These are phyloP conservation scores for Petrea volubilis DNA, from an alignment of 257 asterid species.

Conservation along the genomic window DNA sequence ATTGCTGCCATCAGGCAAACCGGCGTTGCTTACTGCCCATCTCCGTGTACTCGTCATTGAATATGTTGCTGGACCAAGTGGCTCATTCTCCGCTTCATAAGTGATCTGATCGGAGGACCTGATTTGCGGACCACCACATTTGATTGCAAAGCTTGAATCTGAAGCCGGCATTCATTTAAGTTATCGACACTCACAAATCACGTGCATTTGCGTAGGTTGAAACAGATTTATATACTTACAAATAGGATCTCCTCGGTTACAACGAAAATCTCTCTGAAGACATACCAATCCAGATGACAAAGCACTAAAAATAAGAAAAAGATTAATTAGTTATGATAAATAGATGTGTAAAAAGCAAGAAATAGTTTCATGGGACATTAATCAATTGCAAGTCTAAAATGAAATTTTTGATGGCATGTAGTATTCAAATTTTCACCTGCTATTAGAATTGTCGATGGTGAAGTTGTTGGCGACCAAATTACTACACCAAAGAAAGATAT, in stretches of 20 bases:
- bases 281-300: conserved; percentile 69
- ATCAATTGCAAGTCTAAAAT: neutral
- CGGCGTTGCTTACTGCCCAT: conserved; percentile 88
- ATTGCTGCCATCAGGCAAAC: conserved; percentile 37
- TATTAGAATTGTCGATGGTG: conserved; percentile 39
- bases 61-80: conserved; percentile 77
- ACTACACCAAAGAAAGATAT: conserved; percentile 33
- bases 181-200: neutral
- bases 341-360: neutral
- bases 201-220: neutral
- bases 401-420: neutral
- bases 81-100: conserved; percentile 53
- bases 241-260: conserved; percentile 52
- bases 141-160: conserved; percentile 73
- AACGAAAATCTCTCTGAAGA: conserved; percentile 73
- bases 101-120: conserved; percentile 33
- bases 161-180: conserved; percentile 6
- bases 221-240: conserved; percentile 40
- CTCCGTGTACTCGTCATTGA: conserved; percentile 35
- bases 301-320: conserved; percentile 35
- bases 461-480: conserved; percentile 81
- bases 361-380: neutral
- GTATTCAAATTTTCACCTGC: conserved; percentile 40
- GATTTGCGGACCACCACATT: conserved; percentile 68
- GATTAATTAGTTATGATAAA: neutral